A percentile compares a stretch with the other conserved stretches of the same genome.
phyloP scores from a whole-genome alignment of 805 yeast genomes.

The Priceomyces castillae region DNA sequence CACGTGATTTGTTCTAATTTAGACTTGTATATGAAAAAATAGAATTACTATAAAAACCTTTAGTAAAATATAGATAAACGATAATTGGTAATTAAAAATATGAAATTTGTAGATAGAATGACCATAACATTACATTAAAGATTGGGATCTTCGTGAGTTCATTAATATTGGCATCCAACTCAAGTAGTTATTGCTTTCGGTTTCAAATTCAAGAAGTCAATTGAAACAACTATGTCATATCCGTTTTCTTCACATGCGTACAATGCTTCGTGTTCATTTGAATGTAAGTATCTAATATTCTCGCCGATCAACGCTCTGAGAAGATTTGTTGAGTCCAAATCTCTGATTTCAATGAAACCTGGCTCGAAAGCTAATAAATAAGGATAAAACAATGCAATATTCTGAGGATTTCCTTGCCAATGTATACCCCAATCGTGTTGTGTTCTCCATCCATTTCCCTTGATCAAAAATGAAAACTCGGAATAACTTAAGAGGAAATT shows the following conservation, averaged over 20 bases:
- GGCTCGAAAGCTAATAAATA: slow-evolving; percentile 88
- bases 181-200: no score
- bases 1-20: no score
- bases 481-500: slow-evolving; percentile 87
- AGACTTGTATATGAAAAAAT: no score
- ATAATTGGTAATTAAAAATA: no score
- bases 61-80: no score
- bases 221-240: slow-evolving; percentile 84
- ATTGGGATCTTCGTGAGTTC: no score
- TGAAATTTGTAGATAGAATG: no score
- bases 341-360: slow-evolving; percentile 86
- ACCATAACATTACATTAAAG: no score
- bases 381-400: slow-evolving; percentile 92
- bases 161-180: no score
- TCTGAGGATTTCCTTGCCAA: slow-evolving; percentile 96
- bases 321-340: slow-evolving; percentile 82
- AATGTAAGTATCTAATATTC: slow-evolving; percentile 83
- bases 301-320: slow-evolving; percentile 90
- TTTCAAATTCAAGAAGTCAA: slow-evolving; percentile 77
- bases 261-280: slow-evolving; percentile 87
- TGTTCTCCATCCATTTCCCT: slow-evolving; percentile 94
- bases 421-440: slow-evolving; percentile 89
- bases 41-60: no score
- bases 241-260: slow-evolving; percentile 92
- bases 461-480: slow-evolving; percentile 92